Conservation (phyloP, 2,329 filamentous ascomycete species). For the Cladophialophora bantiana region DNA sequence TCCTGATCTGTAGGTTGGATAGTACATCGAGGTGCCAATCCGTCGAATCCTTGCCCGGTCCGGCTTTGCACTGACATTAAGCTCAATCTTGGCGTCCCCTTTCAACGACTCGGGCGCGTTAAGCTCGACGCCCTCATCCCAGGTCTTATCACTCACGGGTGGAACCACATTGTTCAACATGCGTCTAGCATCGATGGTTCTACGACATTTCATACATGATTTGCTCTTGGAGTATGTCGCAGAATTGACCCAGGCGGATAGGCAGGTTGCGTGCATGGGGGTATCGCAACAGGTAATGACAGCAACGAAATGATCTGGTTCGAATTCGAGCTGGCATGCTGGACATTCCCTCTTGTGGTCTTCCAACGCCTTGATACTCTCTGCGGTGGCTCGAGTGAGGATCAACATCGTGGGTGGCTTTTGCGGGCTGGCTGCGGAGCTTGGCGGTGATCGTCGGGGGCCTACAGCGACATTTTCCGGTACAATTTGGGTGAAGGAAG, state of each 20-base stretch:
- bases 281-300: slow-evolving; percentile 36
- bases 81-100: slow-evolving; percentile 30
- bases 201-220: slow-evolving; percentile 37
- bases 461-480: background rate
- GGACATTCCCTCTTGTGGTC: slow-evolving; percentile 39
- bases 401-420: slow-evolving; percentile 27
- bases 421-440: slow-evolving; percentile 8
- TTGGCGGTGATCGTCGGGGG: background rate
- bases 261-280: slow-evolving; percentile 34
- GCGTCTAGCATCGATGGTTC: slow-evolving; percentile 34
- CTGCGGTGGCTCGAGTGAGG: slow-evolving; percentile 32
- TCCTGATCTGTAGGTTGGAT: slow-evolving; percentile 19
- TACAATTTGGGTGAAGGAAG: background rate
- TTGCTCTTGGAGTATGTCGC: slow-evolving; percentile 32
- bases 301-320: slow-evolving; percentile 34
- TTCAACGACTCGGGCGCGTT: slow-evolving; percentile 33
- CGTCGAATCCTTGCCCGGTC: slow-evolving; percentile 25
- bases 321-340: slow-evolving; percentile 37
- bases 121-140: slow-evolving; percentile 35
- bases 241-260: slow-evolving; percentile 39
- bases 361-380: slow-evolving; percentile 30
- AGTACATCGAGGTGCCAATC: slow-evolving; percentile 13
- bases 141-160: slow-evolving; percentile 33
- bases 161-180: slow-evolving; percentile 35
- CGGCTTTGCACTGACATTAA: slow-evolving; percentile 33